These are phyloP conservation scores for Adenanthera pavonina DNA, from an alignment of 306 rosid species.

Conservation along the genomic window DNA sequence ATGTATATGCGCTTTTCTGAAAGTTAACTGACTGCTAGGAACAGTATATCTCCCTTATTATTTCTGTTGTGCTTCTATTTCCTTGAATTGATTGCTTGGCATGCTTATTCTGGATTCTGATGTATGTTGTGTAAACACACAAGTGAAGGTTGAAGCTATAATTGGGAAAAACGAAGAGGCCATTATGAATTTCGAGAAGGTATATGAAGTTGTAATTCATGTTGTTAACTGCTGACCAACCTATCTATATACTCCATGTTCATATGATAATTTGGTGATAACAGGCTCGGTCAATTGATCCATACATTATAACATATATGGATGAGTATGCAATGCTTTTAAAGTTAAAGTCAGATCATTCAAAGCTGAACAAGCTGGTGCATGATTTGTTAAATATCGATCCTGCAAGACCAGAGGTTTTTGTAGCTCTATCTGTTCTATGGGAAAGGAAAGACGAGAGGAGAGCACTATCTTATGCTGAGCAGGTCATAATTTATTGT, in stretches of 20 bases:
- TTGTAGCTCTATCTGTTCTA: constrained; percentile 89
- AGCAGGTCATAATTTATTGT: constrained; percentile 63
- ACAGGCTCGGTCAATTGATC: constrained; percentile 94
- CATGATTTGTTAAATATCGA: constrained; percentile 87
- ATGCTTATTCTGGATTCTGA: constrained; percentile 33
- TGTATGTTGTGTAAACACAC: constrained; percentile 30
- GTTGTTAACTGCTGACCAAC: constrained; percentile 24
- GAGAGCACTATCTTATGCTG: constrained; percentile 92
- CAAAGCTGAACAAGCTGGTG: constrained; percentile 88
- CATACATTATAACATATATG: constrained; percentile 85
- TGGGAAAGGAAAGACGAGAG: constrained; percentile 96
- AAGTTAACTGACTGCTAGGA: constrained; percentile 1
- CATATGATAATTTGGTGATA: constrained; percentile 43
- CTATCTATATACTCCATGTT: constrained; percentile 10
- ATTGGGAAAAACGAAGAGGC: constrained; percentile 98
- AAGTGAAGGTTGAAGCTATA: constrained; percentile 91
- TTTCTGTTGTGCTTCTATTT: not conserved
- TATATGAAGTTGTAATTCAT: constrained; percentile 35
- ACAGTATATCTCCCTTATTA: not conserved
- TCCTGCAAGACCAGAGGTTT: constrained; percentile 95
- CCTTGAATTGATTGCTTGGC: constrained; percentile 35
- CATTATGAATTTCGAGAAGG: constrained; percentile 93
- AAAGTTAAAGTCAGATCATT: constrained; percentile 82
- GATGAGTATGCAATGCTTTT: constrained; percentile 99
- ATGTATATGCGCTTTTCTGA: not conserved